A percentile compares a stretch with the other conserved stretches of the same genome.
These are phyloP conservation scores for Trichosporon faecale DNA, from an alignment of 1,284 basidiomycete genomes.

Conservation along the genomic window DNA sequence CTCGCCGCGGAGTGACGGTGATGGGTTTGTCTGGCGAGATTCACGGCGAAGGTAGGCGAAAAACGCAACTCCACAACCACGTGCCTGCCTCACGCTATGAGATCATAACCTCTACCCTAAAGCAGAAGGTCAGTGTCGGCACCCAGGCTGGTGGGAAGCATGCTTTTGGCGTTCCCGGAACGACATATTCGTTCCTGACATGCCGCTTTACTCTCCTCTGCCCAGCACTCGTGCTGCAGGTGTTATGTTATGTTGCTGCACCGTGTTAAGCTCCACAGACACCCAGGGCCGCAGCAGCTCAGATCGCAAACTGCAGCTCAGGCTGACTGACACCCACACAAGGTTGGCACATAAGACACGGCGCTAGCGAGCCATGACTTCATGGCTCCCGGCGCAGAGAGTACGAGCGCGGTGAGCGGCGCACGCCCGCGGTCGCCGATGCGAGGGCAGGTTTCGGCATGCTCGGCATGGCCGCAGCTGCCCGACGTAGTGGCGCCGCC, in stretches of 20 bases:
- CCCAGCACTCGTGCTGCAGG: neutral
- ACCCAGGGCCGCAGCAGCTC: neutral
- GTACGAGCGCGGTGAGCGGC: neutral
- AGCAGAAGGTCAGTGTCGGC: neutral
- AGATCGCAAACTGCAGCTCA: neutral
- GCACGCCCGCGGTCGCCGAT: neutral
- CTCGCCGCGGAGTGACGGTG: no score
- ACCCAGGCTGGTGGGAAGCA: no score
- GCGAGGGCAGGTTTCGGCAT: neutral
- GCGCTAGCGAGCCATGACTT: neutral
- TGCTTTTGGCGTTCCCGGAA: neutral
- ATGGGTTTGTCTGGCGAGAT: neutral
- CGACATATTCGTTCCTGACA: neutral
- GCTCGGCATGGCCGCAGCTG: neutral
- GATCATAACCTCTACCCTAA: neutral
- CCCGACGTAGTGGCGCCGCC: neutral
- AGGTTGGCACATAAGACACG: neutral
- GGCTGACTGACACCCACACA: neutral
- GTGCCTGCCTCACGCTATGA: neutral
- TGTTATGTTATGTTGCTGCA: neutral
- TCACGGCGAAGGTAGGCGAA: neutral
- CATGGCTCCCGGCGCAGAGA: neutral
- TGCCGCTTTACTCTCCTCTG: neutral
- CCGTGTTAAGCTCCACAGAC: neutral
- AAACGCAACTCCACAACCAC: neutral